Conservation (phyloP, 2,329 filamentous ascomycete species). For the Xylaria sp. region DNA sequence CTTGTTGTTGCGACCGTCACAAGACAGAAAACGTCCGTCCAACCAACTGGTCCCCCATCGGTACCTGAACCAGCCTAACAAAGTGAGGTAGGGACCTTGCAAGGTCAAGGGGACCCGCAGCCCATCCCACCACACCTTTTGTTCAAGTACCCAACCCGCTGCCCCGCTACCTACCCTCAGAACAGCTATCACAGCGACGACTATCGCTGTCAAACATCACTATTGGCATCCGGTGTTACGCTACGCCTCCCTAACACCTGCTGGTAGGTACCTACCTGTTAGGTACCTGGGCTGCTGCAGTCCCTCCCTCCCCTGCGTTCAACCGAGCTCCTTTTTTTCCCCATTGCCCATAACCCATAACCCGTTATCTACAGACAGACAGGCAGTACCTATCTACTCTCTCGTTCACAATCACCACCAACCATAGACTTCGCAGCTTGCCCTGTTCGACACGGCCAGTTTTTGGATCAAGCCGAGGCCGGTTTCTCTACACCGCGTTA, state of each 20-base stretch:
- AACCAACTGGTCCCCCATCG: conserved; percentile 7
- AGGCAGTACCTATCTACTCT: conserved; percentile 1
- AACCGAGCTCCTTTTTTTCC: conserved; percentile 15
- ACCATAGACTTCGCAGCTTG: conserved; percentile 6
- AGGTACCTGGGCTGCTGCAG: conserved; percentile 2
- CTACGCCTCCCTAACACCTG: neutral
- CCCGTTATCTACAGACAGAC: no score
- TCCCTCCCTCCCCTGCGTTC: conserved; percentile 10
- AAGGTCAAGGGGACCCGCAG: conserved; percentile 18
- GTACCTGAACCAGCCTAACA: conserved; percentile 28
- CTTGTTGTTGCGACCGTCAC: neutral
- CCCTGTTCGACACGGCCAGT: conserved; percentile 2
- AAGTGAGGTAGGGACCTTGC: conserved; percentile 10
- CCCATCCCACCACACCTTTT: conserved; percentile 14
- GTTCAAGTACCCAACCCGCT: neutral
- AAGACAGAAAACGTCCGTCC: conserved; percentile 4
- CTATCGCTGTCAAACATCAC: neutral
- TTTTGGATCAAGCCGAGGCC: conserved; percentile 11
- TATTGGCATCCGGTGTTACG: neutral
- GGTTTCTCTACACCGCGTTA: neutral
- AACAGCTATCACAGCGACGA: neutral
- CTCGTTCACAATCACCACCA: conserved; percentile 13
- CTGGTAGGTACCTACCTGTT: neutral
- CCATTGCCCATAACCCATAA: neutral
- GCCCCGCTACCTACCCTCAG: neutral